Percentiles rank a stretch among this genome's conserved stretches.
These are phyloP conservation scores for Phialophora expanda DNA, from an alignment of 2,329 filamentous ascomycete genomes.

Conservation along the genomic window DNA sequence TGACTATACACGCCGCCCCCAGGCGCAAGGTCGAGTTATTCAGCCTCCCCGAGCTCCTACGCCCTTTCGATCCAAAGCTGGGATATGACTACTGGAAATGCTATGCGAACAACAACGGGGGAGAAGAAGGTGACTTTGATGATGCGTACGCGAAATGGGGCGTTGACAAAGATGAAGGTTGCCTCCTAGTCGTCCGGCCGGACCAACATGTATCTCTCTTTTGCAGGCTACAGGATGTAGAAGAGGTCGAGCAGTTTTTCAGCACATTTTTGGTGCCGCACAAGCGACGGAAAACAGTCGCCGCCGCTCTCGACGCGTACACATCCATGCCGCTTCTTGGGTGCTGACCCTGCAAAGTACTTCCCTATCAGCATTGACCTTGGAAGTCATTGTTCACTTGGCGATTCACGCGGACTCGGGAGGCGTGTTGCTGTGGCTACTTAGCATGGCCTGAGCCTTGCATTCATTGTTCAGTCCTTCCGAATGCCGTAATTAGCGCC, in stretches of 20 bases:
- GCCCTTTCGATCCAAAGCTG: not conserved
- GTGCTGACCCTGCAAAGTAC: not conserved
- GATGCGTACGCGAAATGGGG: constrained; percentile 60
- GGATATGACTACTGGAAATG: not conserved
- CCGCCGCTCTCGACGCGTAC: not conserved
- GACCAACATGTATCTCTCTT: constrained; percentile 66
- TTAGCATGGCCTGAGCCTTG: no score
- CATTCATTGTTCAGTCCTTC: not conserved
- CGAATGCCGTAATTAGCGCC: not conserved
- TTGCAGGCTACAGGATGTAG: constrained; percentile 18
- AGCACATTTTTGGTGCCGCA: constrained; percentile 2
- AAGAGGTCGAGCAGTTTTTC: constrained; percentile 30
- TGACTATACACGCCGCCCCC: not conserved
- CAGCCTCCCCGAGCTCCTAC: not conserved
- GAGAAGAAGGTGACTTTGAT: constrained; percentile 40
- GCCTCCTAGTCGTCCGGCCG: constrained; percentile 65
- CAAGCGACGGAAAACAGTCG: not conserved
- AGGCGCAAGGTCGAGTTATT: not conserved
- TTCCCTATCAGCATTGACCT: no score
- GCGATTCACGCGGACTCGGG: no score
- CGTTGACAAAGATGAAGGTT: constrained; percentile 60
- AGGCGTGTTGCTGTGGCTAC: no score
- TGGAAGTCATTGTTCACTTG: no score
- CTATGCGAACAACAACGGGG: not conserved
- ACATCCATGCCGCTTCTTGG: not conserved